Evolutionary conservation across 805 yeast species (phyloP).

Genomic region (Starmerella apicola): DNA sequence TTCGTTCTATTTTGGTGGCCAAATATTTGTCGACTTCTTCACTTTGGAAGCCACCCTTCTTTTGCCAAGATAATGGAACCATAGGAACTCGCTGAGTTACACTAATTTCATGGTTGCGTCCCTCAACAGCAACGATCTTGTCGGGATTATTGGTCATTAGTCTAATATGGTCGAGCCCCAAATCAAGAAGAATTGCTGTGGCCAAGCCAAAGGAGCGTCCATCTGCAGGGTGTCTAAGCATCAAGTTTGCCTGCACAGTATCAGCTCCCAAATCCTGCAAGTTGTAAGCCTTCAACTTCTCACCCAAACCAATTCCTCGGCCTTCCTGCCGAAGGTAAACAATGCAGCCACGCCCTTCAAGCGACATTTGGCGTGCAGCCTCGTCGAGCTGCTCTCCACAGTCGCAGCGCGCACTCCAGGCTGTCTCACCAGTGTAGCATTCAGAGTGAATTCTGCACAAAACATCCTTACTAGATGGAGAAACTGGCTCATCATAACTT

Average conservation of each 20-base stretch:
- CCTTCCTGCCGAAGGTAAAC: slow-evolving; percentile 97
- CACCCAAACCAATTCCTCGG: slow-evolving; percentile 97
- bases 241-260: slow-evolving; percentile 88
- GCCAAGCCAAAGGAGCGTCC: slow-evolving; percentile 90
- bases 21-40: slow-evolving; percentile 86
- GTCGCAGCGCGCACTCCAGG: slow-evolving; percentile 98
- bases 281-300: slow-evolving; percentile 90
- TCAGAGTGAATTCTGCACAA: slow-evolving; percentile 89
- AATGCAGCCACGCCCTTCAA: slow-evolving; percentile 79
- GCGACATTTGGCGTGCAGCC: slow-evolving; percentile 88
- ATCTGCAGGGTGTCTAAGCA: slow-evolving; percentile 94
- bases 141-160: slow-evolving; percentile 92
- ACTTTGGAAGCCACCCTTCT: slow-evolving; percentile 57
- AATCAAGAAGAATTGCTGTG: slow-evolving; percentile 78
- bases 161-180: slow-evolving; percentile 59
- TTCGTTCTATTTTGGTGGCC: slow-evolving; percentile 85
- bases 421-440: slow-evolving; percentile 98
- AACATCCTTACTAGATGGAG: slow-evolving; percentile 21
- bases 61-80: slow-evolving; percentile 90
- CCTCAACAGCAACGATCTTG: slow-evolving; percentile 89
- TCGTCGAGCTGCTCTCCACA: slow-evolving; percentile 99
- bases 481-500: neutral
- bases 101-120: slow-evolving; percentile 55
- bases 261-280: slow-evolving; percentile 97
- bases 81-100: slow-evolving; percentile 89